Percentiles rank a stretch among this genome's conserved stretches.
These are phyloP conservation scores for Tuber melanosporum DNA, from an alignment of 495 filamentous ascomycete species.

Conservation along the genomic window DNA sequence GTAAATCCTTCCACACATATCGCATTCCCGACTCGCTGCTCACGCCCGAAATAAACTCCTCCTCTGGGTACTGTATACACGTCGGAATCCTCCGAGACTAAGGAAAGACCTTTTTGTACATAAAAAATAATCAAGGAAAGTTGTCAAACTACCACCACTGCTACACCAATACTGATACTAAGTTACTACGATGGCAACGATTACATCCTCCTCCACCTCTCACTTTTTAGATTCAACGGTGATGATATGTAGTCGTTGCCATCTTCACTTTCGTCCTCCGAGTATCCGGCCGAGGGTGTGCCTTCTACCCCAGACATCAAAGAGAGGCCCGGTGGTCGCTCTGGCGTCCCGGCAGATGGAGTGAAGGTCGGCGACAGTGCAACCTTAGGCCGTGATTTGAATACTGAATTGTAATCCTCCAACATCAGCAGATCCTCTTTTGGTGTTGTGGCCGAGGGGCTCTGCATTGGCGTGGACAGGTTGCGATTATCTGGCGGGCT, in stretches of 20 bases:
- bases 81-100: conserved; percentile 27
- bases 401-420: conserved; percentile 40
- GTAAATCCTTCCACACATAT: conserved; percentile 63
- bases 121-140: not conserved
- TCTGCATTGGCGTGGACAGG: conserved; percentile 18
- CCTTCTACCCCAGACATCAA: conserved; percentile 23
- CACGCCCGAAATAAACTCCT: conserved; percentile 51
- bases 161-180: conserved; percentile 5
- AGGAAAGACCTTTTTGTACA: not conserved
- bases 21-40: conserved; percentile 61
- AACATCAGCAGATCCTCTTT: conserved; percentile 39
- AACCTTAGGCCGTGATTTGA: conserved; percentile 40
- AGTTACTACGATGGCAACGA: conserved; percentile 7
- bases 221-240: conserved; percentile 12
- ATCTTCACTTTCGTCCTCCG: conserved; percentile 17
- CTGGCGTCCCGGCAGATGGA: conserved; percentile 18
- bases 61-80: conserved; percentile 31
- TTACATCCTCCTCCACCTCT: conserved; percentile 16
- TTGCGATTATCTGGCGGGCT: conserved; percentile 6
- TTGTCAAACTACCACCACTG: not conserved
- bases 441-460: conserved; percentile 20
- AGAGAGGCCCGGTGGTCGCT: conserved; percentile 17
- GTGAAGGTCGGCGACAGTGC: conserved; percentile 39
- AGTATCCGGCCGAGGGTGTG: conserved; percentile 19
- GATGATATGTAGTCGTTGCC: conserved; percentile 12